Percentiles rank a stretch among this genome's conserved stretches.
These are phyloP conservation scores for Globisporangium rhizosaccharum DNA, from an alignment of 352 stramenopile species.

Conservation along the genomic window DNA sequence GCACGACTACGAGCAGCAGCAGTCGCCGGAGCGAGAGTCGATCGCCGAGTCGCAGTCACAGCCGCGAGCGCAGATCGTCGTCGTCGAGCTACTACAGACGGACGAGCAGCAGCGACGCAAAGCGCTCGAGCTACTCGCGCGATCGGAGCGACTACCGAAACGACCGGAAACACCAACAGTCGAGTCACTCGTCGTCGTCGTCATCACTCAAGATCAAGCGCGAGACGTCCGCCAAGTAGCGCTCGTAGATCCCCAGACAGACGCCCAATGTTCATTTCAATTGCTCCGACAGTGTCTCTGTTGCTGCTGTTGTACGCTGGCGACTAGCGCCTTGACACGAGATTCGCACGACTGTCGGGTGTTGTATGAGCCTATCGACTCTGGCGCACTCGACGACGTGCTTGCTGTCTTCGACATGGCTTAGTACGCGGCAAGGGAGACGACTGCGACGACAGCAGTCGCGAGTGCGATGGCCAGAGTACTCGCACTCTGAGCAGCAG, in stretches of 20 bases:
- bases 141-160: slow-evolving; percentile 7
- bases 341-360: too few relatives aligned
- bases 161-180: slow-evolving; percentile 5
- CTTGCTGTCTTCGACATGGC: too few relatives aligned
- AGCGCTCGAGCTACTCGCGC: slow-evolving; percentile 10
- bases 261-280: too few relatives aligned
- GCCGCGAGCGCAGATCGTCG: slow-evolving; percentile 13
- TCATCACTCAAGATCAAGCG: slow-evolving; percentile 11
- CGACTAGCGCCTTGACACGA: too few relatives aligned
- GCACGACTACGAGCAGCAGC: slow-evolving; percentile 19
- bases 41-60: slow-evolving; percentile 41
- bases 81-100: slow-evolving; percentile 12
- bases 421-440: too few relatives aligned
- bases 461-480: too few relatives aligned
- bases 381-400: too few relatives aligned
- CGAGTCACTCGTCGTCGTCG: not conserved
- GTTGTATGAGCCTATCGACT: too few relatives aligned
- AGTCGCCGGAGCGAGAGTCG: slow-evolving; percentile 25
- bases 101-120: slow-evolving; percentile 6
- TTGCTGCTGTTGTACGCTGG: too few relatives aligned
- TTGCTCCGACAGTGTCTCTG: too few relatives aligned
- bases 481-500: not conserved
- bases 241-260: too few relatives aligned
- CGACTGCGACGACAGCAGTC: too few relatives aligned
- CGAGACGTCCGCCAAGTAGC: not conserved